These are phyloP conservation scores for Yamadazyma tumulicola DNA, from an alignment of 805 yeast genomes.

Conservation along the genomic window DNA sequence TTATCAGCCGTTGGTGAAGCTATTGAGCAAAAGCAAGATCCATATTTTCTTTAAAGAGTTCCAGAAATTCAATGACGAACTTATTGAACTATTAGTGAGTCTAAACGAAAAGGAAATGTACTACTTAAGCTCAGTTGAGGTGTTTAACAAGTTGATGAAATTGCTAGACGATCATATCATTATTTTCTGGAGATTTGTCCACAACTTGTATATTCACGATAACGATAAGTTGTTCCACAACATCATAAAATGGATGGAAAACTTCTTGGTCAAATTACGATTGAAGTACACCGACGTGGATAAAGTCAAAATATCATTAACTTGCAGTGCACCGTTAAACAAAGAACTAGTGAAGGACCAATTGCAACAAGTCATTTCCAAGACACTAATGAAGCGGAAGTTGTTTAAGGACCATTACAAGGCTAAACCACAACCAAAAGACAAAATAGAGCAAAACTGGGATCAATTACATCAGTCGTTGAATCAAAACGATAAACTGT, in stretches of 20 bases:
- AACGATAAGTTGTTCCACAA: constrained; percentile 66
- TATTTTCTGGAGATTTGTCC: constrained; percentile 69
- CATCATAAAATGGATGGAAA: constrained; percentile 70
- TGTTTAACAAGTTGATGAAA: constrained; percentile 63
- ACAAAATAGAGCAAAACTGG: constrained; percentile 39
- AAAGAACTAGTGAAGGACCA: constrained; percentile 31
- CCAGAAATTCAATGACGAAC: constrained; percentile 41
- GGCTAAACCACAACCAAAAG: constrained; percentile 14
- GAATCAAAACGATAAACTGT: constrained; percentile 23
- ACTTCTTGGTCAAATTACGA: constrained; percentile 60
- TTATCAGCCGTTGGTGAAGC: constrained; percentile 38
- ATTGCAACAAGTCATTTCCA: constrained; percentile 36
- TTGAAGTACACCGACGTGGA: constrained; percentile 48
- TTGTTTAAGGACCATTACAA: constrained; percentile 34
- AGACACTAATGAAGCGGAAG: constrained; percentile 34
- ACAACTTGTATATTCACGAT: constrained; percentile 79
- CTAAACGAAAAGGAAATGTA: constrained; percentile 51
- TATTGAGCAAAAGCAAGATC: constrained; percentile 35
- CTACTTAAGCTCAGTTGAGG: constrained; percentile 47
- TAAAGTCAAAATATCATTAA: constrained; percentile 26
- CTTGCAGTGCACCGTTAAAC: constrained; percentile 22
- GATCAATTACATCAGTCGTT: constrained; percentile 36
- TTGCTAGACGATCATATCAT: constrained; percentile 71
- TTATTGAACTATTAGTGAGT: constrained; percentile 62
- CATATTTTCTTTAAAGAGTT: constrained; percentile 37